A percentile compares a stretch with the other conserved stretches of the same genome.
Evolutionary conservation across 176 grass and related monocot species (phyloP).

Genomic region (Cocos nucifera): DNA sequence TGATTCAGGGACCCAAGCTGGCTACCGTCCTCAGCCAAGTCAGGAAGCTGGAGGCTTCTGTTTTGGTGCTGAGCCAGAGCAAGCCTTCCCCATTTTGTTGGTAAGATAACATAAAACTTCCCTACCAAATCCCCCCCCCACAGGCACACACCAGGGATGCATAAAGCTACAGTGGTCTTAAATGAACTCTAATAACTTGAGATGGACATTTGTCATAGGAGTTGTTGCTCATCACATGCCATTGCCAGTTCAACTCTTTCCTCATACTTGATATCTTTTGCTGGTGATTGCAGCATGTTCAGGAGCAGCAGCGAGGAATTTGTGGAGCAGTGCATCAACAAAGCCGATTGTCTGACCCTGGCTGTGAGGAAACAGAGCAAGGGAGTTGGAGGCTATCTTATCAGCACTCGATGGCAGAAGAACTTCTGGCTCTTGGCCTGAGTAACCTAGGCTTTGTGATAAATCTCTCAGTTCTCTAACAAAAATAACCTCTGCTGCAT

Average conservation of each 20-base stretch:
- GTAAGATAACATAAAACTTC: slow-evolving; percentile 6
- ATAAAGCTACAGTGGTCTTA: too few species aligned
- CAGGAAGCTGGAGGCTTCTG: slow-evolving; percentile 24
- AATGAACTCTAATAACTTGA: too few species aligned
- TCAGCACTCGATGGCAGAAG: slow-evolving; percentile 7
- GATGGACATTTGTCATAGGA: too few species aligned
- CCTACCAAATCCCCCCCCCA: too few species aligned
- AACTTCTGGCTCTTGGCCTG: not conserved
- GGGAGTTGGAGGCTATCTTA: not conserved
- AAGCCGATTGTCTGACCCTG: slow-evolving; percentile 77
- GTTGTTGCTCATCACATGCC: slow-evolving; percentile 26
- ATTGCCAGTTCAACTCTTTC: not conserved
- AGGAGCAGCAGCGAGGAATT: not conserved
- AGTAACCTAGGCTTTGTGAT: too few species aligned
- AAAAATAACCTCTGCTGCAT: too few species aligned
- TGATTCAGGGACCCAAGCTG: slow-evolving; percentile 22
- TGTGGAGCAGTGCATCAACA: slow-evolving; percentile 52
- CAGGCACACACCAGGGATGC: too few species aligned
- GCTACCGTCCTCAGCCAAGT: slow-evolving; percentile 25
- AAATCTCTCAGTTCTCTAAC: too few species aligned
- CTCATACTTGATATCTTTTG: not conserved
- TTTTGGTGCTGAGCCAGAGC: slow-evolving; percentile 17
- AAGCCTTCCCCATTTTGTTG: slow-evolving; percentile 12
- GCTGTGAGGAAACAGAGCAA: slow-evolving; percentile 6
- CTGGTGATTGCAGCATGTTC: not conserved